Percentiles rank a stretch among this genome's conserved stretches.
Evolutionary conservation across 2,329 filamentous ascomycete genomes (phyloP).

Genomic region (Ramularia endophylla): DNA sequence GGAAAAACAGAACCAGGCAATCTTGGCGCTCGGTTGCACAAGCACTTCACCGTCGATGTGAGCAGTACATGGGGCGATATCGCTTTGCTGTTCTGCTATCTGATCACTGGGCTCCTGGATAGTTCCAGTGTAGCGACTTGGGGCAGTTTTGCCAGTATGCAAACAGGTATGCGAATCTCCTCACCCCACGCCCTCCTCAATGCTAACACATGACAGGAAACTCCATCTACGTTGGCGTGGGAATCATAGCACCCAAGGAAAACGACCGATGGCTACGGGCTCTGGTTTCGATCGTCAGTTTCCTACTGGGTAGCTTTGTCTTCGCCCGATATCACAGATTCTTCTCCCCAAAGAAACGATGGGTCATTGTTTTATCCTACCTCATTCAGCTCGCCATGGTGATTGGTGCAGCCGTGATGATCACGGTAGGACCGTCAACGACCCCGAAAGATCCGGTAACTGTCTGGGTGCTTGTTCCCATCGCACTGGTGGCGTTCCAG

Average conservation of each 20-base stretch:
- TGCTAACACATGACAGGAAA: conserved; percentile 44
- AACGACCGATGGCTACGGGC: conserved; percentile 65
- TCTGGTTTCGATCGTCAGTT: conserved; percentile 61
- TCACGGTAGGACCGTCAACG: conserved; percentile 31
- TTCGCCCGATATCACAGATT: conserved; percentile 64
- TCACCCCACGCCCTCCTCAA: background rate
- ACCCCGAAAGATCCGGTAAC: conserved; percentile 16
- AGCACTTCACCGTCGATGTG: conserved; percentile 45
- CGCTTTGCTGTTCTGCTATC: conserved; percentile 64
- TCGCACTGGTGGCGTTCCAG: conserved; percentile 69
- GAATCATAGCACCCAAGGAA: conserved; percentile 49
- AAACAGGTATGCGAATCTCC: conserved; percentile 54
- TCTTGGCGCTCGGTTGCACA: conserved; percentile 8
- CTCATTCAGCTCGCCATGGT: conserved; percentile 35
- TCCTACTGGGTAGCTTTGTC: conserved; percentile 65
- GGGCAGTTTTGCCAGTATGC: conserved; percentile 79
- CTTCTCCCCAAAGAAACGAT: conserved; percentile 57
- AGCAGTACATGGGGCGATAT: conserved; percentile 60
- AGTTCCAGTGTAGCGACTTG: conserved; percentile 70
- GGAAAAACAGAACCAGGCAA: conserved; percentile 1
- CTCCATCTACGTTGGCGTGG: conserved; percentile 72
- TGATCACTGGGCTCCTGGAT: conserved; percentile 72
- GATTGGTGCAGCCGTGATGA: conserved; percentile 37
- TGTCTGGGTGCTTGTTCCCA: conserved; percentile 53
- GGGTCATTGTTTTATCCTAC: conserved; percentile 52